A percentile compares a stretch with the other conserved stretches of the same genome.
Conservation (phyloP, 352 stramenopile species). For the Hyaloperonospora arabidopsidis region DNA sequence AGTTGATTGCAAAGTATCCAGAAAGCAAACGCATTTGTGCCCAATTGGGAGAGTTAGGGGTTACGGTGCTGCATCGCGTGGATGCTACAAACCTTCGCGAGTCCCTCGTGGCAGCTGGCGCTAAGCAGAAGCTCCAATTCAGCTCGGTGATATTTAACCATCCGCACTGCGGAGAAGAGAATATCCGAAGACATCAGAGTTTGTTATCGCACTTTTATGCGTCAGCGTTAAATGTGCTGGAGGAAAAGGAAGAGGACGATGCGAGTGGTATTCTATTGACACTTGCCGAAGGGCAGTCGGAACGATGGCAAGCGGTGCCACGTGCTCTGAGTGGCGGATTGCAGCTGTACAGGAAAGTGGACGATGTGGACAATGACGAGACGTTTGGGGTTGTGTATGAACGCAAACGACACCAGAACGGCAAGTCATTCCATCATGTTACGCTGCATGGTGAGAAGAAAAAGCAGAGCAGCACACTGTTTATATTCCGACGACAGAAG, state of each 20-base stretch:
- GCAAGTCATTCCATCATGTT: constrained; percentile 78
- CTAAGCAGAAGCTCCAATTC: constrained; percentile 27
- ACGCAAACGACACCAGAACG: constrained; percentile 84
- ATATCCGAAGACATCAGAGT: constrained; percentile 75
- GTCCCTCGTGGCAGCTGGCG: constrained; percentile 23
- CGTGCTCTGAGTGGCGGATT: constrained; percentile 42
- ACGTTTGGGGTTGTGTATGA: constrained; percentile 47
- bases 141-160: constrained; percentile 91
- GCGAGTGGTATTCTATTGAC: constrained; percentile 47
- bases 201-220: constrained; percentile 89
- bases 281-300: constrained; percentile 61
- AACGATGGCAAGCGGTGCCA: constrained; percentile 64
- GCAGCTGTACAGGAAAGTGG: constrained; percentile 33
- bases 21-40: constrained; percentile 33
- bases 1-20: constrained; percentile 60
- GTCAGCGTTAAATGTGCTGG: constrained; percentile 45
- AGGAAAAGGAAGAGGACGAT: constrained; percentile 7
- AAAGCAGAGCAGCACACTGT: constrained; percentile 59
- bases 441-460: constrained; percentile 59
- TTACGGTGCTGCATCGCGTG: constrained; percentile 45
- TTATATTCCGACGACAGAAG: constrained; percentile 35
- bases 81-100: constrained; percentile 57
- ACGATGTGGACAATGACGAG: constrained; percentile 40
- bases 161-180: constrained; percentile 88
- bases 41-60: constrained; percentile 37